These are phyloP conservation scores for Phanerochaete sordida DNA, from an alignment of 768 basidiomycete species.

Conservation along the genomic window DNA sequence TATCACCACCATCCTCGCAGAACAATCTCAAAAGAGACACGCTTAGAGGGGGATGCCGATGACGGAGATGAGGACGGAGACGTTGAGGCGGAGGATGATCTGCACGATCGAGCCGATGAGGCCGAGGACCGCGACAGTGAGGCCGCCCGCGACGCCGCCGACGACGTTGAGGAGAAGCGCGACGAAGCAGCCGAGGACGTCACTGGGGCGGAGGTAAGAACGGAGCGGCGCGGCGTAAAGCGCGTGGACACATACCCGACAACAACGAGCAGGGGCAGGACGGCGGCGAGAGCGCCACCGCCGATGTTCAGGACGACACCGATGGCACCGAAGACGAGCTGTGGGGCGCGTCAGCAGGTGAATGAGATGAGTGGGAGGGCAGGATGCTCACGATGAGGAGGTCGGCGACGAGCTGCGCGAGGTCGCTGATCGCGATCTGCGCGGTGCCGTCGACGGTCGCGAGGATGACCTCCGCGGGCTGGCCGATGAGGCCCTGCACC, in stretches of 20 bases:
- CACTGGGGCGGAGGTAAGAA: conserved; percentile 5
- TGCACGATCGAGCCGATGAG: conserved; percentile 18
- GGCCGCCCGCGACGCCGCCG: conserved; percentile 18
- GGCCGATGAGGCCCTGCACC: conserved; percentile 26
- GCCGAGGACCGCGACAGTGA: conserved; percentile 20
- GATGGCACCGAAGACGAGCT: conserved; percentile 29
- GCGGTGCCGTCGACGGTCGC: conserved; percentile 20
- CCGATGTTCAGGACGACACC: conserved; percentile 23
- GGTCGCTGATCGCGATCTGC: conserved; percentile 21
- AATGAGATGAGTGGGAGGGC: neutral
- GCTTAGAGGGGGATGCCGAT: conserved; percentile 19
- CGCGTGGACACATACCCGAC: conserved; percentile 21
- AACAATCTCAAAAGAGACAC: neutral
- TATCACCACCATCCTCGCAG: neutral
- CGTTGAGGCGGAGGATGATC: conserved; percentile 22
- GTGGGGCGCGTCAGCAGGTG: neutral
- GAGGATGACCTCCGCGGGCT: conserved; percentile 23
- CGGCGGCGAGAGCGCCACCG: conserved; percentile 7
- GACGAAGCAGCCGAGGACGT: conserved; percentile 20
- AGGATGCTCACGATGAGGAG: conserved; percentile 18
- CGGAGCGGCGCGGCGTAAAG: neutral
- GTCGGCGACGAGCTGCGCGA: conserved; percentile 24
- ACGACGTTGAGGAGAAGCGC: conserved; percentile 18
- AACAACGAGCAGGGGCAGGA: conserved; percentile 18
- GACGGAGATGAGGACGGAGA: conserved; percentile 18